Evolutionary conservation across 108 stramenopile species (phyloP), one percentile per base, ranked within the genome.

Genomic region (Halocafeteria seosinensis): DNA sequence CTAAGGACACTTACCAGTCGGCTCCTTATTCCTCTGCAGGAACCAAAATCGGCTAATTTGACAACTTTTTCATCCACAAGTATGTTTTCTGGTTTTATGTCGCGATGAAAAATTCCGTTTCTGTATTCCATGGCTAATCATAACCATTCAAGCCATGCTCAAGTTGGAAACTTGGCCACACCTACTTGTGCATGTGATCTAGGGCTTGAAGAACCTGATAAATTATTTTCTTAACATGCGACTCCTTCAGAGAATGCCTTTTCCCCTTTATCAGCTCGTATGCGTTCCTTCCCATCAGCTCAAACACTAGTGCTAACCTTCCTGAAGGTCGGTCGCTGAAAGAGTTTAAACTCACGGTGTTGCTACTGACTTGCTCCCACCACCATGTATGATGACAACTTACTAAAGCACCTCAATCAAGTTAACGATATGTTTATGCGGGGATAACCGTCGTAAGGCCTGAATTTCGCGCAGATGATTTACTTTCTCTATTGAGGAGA

Each of bases 41-140:
- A 85, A 1, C 87, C 86, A 70, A 88, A 88, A 73, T 88, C 86
- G 0, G 88, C 88, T 24, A 88, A 72, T 72, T 88, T 88, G 30
- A 87, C 55, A n/a, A 74, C 73, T 34, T 76, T 76, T 29, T 57
- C 65, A 33, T 84, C 83, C 1, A 87, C 79, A 30, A 89, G 70
- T 28, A 89, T 85, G 55, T 89, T 90, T 37, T 89, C 86, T 0
- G 88, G 88, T 76, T 90, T 87, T 9, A 88, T 77, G 53, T 88
- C 87, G 0, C 87, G 70, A 34, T 88, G 88, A 62, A 81, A 84
- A 23, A 84, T 84, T 11, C 81, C 81, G 28, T 82, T 82, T 27
- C 77, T 42, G 35, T n/a, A n/a, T n/a, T n/a, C n/a, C n/a, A n/a
- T n/a, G n/a, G n/a, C n/a, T n/a, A n/a, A n/a, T n/a, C n/a, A n/a